Conservation (phyloP, 371 early-diverging fungal genomes). For the Zancudomyces culisetae region DNA sequence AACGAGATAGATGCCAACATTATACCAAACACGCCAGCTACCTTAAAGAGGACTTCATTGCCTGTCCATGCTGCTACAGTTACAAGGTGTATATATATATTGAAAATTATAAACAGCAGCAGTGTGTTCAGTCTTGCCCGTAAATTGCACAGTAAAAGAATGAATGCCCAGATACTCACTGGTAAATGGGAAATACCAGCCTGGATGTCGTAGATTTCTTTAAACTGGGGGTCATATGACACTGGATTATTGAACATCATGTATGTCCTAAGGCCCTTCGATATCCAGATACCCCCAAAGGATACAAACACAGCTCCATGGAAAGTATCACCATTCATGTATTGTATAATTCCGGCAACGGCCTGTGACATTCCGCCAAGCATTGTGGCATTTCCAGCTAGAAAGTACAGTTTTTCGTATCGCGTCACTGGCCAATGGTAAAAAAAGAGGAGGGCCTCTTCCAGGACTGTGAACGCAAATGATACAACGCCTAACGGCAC, state of each 20-base stretch:
- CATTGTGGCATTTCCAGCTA: slow-evolving; percentile 11
- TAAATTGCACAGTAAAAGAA: background rate
- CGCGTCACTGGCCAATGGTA: slow-evolving; percentile 31
- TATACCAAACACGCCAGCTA: slow-evolving; percentile 20
- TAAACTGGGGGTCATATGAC: background rate
- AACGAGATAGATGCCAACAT: slow-evolving; percentile 48
- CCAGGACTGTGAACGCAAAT: slow-evolving; percentile 58
- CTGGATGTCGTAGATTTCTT: background rate
- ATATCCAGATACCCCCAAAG: slow-evolving; percentile 20
- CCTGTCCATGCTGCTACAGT: background rate
- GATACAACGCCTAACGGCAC: slow-evolving; percentile 48
- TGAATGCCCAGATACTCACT: background rate
- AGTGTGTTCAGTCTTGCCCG: background rate
- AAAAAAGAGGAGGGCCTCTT: slow-evolving; percentile 38
- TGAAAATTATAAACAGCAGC: background rate
- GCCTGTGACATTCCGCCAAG: slow-evolving; percentile 19
- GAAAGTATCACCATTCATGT: slow-evolving; percentile 23
- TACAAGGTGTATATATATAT: background rate
- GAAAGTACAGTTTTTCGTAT: slow-evolving; percentile 13
- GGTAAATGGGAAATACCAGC: background rate
- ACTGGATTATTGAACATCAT: slow-evolving; percentile 10
- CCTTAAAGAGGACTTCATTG: background rate
- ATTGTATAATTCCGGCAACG: slow-evolving; percentile 15
- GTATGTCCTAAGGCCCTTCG: slow-evolving; percentile 12
- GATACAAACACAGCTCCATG: slow-evolving; percentile 21